Base-by-base conservation (phyloP, 306 rosid genomes). In the Begonia fuchsioides region DNA sequence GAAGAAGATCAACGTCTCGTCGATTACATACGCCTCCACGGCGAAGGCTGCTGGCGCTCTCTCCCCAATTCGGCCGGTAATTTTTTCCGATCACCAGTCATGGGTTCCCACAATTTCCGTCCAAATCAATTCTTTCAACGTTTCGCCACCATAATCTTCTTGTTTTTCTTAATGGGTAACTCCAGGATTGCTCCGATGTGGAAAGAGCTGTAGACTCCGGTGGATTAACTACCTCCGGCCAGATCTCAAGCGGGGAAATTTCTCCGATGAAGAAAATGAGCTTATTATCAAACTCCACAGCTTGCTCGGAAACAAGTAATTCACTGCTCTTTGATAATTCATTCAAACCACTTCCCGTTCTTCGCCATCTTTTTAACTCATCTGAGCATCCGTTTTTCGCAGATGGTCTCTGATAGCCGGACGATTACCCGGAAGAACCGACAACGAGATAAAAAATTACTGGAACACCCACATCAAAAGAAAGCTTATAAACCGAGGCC, bases 31-130 rank as follows among this genome's bases (percentile, higher is more conserved):
- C 81, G 85, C 43, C 13, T 60, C 58, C 92, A 76, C 10, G 92
- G 92, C 35, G 85, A 81, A 50, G 92, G 92, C n/a, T 74, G 79
- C 55, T 81, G 92, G 92, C 85, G 92, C 3, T 76, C 85, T 51
- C 92, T 81, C 43, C 92, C 92, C 13, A 77, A 74, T 55, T 54
- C 78, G 11, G 92, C 92, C 0, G 92, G 90, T 80, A 51, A 5
- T 18, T 6, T 9, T 6, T 1, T 9, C 12, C 19, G 0, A 3
- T 2, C 44, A 41, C 1, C 35, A n/a, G n/a, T n/a, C n/a, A n/a
- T n/a, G n/a, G n/a, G n/a, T n/a, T n/a, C 35, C 0, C 35, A 26
- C 5, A 4, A 26, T 26, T 8, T 4, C n/a, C n/a, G n/a, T 26
- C 35, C 35, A 26, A 26, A 26, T 2, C 5, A 4, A 12, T 15